Evolutionary conservation across 768 basidiomycete species (phyloP).

Genomic region (Boletus patriciae): DNA sequence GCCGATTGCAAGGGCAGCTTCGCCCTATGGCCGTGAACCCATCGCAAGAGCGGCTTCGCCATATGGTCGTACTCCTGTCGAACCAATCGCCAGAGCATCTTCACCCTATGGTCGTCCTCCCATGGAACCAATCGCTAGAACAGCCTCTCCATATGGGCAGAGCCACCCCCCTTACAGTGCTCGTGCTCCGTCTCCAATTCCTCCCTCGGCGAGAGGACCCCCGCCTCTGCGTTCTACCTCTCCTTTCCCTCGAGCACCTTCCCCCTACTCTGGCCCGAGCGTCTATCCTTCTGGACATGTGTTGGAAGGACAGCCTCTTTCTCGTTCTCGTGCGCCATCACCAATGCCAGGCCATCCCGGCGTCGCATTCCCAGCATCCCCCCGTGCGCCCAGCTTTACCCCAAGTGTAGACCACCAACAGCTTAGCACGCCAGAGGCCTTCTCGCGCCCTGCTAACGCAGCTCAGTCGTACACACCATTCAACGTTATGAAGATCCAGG

Average conservation of each 20-base stretch:
- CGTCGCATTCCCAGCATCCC: conserved; percentile 28
- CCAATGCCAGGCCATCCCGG: conserved; percentile 50
- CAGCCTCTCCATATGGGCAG: conserved; percentile 33
- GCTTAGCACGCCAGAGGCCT: conserved; percentile 66
- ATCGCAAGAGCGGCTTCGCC: conserved; percentile 31
- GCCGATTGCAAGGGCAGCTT: conserved; percentile 30
- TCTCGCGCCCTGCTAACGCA: conserved; percentile 69
- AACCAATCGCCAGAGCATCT: conserved; percentile 40
- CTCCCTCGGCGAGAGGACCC: conserved; percentile 22
- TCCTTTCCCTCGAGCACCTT: conserved; percentile 32
- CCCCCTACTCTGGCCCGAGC: conserved; percentile 31
- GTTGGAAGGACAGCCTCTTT: conserved; percentile 53
- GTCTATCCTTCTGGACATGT: conserved; percentile 61
- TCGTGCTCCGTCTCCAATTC: conserved; percentile 33
- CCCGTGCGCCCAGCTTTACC: conserved; percentile 25
- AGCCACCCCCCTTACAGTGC: conserved; percentile 26
- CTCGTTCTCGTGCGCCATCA: conserved; percentile 47
- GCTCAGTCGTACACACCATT: conserved; percentile 69
- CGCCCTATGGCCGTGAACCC: conserved; percentile 35
- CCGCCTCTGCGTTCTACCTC: conserved; percentile 28
- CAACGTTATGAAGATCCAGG: conserved; percentile 65
- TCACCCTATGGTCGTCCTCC: conserved; percentile 38
- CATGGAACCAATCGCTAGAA: conserved; percentile 43
- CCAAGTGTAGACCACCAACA: conserved; percentile 36
- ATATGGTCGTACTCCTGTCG: conserved; percentile 33